phyloP scores from a whole-genome alignment of 208 protist genomes.

The Spongospora subterranea region DNA sequence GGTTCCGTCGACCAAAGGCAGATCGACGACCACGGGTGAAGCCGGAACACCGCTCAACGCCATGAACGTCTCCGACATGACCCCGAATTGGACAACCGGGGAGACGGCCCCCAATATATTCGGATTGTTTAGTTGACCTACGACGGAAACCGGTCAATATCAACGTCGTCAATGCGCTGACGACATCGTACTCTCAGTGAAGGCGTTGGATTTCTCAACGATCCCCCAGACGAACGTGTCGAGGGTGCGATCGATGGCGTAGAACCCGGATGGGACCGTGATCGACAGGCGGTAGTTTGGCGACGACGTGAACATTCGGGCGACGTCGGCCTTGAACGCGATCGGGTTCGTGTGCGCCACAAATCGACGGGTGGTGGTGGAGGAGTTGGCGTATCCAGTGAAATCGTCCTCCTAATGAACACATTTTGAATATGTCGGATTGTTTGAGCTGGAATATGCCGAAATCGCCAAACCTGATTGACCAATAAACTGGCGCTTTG shows the following conservation, averaged over 20 bases:
- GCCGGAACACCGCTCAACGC: not conserved
- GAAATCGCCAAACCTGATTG: not conserved
- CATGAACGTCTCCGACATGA: not conserved
- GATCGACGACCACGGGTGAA: not conserved
- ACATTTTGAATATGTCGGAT: not conserved
- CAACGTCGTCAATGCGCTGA: not conserved
- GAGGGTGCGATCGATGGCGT: not conserved
- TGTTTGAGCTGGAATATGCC: not conserved
- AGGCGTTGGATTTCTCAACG: not conserved
- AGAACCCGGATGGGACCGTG: not conserved
- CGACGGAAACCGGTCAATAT: not conserved
- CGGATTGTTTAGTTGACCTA: not conserved
- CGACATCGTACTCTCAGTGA: conserved; percentile 3
- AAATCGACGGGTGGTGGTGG: not conserved
- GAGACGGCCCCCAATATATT: not conserved
- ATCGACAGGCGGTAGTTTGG: not conserved
- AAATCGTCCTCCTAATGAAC: not conserved
- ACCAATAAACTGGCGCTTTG: not conserved
- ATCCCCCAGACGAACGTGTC: not conserved
- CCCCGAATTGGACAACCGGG: conserved; percentile 29
- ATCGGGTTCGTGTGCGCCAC: not conserved
- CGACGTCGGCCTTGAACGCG: not conserved
- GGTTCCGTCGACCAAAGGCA: not conserved
- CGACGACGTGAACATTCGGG: not conserved
- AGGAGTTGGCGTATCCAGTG: not conserved